Evolutionary conservation across 306 rosid genomes (phyloP).

Genomic region (Glycine latifolia): DNA sequence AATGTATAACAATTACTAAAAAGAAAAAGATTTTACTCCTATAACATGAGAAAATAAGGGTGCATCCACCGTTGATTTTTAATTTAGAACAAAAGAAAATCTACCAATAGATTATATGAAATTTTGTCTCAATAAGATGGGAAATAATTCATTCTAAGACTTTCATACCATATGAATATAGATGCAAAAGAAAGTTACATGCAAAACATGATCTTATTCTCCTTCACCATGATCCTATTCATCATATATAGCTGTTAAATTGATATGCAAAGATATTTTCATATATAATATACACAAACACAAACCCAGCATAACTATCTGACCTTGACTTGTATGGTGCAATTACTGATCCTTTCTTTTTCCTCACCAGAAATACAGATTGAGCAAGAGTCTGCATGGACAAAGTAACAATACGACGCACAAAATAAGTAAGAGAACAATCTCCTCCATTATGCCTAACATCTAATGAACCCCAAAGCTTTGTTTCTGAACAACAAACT

Average conservation of each 20-base stretch:
- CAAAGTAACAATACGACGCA: conserved; percentile 60
- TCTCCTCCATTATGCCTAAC: conserved; percentile 23
- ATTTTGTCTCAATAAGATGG: neutral
- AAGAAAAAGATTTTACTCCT: neutral
- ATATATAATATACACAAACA: conserved; percentile 21
- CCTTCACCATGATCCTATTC: conserved; percentile 3
- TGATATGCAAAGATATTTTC: neutral
- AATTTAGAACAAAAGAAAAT: neutral
- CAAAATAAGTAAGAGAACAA: conserved; percentile 65
- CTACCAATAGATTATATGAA: neutral
- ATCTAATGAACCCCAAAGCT: conserved; percentile 13
- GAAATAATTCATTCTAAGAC: neutral
- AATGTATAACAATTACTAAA: neutral
- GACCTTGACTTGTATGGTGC: neutral
- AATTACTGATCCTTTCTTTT: conserved; percentile 43
- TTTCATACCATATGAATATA: neutral
- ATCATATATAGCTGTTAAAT: neutral
- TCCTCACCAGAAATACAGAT: conserved; percentile 78
- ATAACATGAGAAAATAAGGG: neutral
- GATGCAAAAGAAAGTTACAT: neutral
- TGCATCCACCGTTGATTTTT: neutral
- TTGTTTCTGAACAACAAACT: conserved; percentile 41
- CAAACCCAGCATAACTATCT: neutral
- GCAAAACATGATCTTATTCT: conserved; percentile 23
- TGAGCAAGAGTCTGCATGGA: conserved; percentile 82